These are phyloP conservation scores for Trypanosoma congolense DNA, from an alignment of 208 protist species.

Conservation along the genomic window DNA sequence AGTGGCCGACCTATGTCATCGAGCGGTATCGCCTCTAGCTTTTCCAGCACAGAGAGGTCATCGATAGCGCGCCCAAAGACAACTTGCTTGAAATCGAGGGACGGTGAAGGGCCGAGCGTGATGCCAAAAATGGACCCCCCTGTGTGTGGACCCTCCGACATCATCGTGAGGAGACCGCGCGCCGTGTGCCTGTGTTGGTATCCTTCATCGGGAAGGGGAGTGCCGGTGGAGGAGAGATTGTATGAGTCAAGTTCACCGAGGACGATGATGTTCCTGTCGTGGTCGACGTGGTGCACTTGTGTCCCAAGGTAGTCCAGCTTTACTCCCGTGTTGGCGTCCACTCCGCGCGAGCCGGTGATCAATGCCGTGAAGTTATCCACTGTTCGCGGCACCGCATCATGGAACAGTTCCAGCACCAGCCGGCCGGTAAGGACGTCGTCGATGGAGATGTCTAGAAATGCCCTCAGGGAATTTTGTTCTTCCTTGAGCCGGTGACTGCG, in stretches of 20 bases:
- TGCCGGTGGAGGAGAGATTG: conserved; percentile 23
- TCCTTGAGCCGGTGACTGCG: conserved; percentile 68
- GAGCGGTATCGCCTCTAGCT: conserved; percentile 62
- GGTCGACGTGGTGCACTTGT: conserved; percentile 51
- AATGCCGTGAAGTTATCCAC: conserved; percentile 87
- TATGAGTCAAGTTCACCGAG: conserved; percentile 46
- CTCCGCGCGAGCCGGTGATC: conserved; percentile 62
- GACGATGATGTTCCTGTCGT: conserved; percentile 36
- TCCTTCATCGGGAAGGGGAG: conserved; percentile 73
- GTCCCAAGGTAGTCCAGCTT: conserved; percentile 80
- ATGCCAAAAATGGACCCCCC: conserved; percentile 71
- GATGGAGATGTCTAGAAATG: conserved; percentile 84
- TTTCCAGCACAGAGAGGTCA: conserved; percentile 62
- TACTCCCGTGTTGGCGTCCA: conserved; percentile 41
- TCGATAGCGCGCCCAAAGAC: conserved; percentile 92
- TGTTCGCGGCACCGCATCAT: conserved; percentile 42
- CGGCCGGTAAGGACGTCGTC: conserved; percentile 61
- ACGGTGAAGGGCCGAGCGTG: conserved; percentile 55
- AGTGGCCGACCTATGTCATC: conserved; percentile 55
- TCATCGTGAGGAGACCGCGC: conserved; percentile 86
- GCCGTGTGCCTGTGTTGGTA: conserved; percentile 83
- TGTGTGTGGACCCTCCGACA: conserved; percentile 67
- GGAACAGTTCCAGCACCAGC: conserved; percentile 89
- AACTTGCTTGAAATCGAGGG: conserved; percentile 91
- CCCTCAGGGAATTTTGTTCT: conserved; percentile 55